phyloP scores from a whole-genome alignment of 164 flowering plant species.

The Vitis riparia region DNA sequence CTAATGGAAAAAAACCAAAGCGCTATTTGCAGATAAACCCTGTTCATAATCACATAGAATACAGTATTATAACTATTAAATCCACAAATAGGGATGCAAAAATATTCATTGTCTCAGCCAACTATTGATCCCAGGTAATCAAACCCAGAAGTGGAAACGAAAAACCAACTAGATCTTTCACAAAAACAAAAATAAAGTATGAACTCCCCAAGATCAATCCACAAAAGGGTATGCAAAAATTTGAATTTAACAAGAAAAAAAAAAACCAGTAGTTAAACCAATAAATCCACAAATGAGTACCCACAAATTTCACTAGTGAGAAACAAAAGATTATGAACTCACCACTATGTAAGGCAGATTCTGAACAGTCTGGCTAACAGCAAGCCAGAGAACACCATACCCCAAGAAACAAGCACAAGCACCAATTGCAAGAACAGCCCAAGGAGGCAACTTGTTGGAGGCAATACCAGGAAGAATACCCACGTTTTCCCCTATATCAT shows the following conservation, averaged over 20 bases:
- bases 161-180: too few species aligned
- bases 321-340: constrained; percentile 9
- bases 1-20: not conserved
- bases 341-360: constrained; percentile 53
- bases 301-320: not conserved
- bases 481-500: constrained; percentile 57
- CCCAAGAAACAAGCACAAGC: constrained; percentile 38
- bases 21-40: not conserved
- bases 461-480: constrained; percentile 54
- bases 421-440: constrained; percentile 47
- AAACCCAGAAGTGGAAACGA: too few species aligned
- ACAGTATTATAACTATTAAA: not conserved
- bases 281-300: too few species aligned
- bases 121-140: too few species aligned
- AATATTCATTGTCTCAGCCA: too few species aligned
- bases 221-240: too few species aligned
- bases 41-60: not conserved
- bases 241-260: too few species aligned
- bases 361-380: constrained; percentile 36
- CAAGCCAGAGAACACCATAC: constrained; percentile 61
- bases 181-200: too few species aligned
- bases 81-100: not conserved
- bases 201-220: too few species aligned
- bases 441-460: constrained; percentile 56
- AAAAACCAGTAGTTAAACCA: too few species aligned